phyloP scores from a whole-genome alignment of 1,139 yeast genomes.

The Geotrichum citri-aurantii region DNA sequence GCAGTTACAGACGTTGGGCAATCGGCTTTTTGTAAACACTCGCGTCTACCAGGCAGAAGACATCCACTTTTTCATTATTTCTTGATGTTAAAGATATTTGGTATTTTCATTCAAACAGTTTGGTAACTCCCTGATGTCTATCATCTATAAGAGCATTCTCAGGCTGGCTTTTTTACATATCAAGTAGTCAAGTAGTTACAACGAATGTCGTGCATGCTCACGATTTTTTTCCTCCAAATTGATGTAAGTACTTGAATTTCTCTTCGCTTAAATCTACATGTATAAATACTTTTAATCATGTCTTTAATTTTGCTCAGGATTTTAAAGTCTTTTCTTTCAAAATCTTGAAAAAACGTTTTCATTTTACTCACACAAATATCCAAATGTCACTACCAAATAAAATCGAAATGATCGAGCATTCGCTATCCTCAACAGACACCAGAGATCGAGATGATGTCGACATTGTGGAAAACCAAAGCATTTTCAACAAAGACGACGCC shows the following conservation, averaged over 20 bases:
- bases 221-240: background rate
- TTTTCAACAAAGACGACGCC: slow-evolving; percentile 27
- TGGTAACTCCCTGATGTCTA: background rate
- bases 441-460: slow-evolving; percentile 1
- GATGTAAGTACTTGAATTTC: background rate
- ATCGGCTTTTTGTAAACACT: background rate
- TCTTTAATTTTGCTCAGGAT: background rate
- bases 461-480: slow-evolving; percentile 5
- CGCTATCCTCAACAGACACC: background rate
- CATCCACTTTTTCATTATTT: background rate
- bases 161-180: background rate
- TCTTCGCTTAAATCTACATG: background rate
- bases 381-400: background rate
- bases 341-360: background rate
- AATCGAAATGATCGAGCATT: background rate
- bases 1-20: background rate
- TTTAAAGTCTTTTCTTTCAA: background rate
- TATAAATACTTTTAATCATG: background rate
- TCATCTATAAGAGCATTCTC: background rate
- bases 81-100: background rate
- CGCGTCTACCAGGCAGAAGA: background rate
- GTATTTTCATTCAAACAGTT: background rate
- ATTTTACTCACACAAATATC: background rate
- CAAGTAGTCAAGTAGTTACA: too few species aligned
- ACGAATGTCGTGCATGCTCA: background rate